Evolutionary conservation across 345 rosid species (phyloP), one percentile per base, ranked within the genome.

Genomic region (rapeseed (Brassica napus)): DNA sequence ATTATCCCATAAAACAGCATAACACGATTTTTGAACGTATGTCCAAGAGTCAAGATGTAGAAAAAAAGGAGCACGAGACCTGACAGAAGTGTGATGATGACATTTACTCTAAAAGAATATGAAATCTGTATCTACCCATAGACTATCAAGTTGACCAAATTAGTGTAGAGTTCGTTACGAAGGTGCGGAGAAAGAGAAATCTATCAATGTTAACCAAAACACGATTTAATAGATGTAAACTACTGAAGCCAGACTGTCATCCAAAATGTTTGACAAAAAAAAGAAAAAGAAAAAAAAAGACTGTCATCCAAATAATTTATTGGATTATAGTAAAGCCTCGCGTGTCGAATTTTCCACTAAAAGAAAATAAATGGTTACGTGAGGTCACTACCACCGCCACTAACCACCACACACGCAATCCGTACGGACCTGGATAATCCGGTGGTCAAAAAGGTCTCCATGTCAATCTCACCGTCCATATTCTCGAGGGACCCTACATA

Each of bases 301-400:
- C 57, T 55, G 64, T 64, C 71, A 14, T 77, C 81, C 74, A 60
- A 58, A 69, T 69, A 58, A 58, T 75, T 39, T 9, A 39, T 39
- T 39, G 14, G 14, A 10, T 55, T 24, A 37, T 58, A 39, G 67
- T 75, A 76, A 76, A 69, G 32, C 68, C 74, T 61, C 74, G 69
- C 69, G 69, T n/a, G 28, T 68, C 54, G 15, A 47, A 14, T 76
- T 60, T 62, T 39, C 16, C 30, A 60, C 35, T 8, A 8, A 39
- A 39, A 39, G 47, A 39, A 39, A 6, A 1, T 10, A 5, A 32
- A 3, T 47, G 10, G 26, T 9, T 10, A 8, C 65, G 31, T 70
- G n/a, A 4, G 59, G 59, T 52, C 75, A 70, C 65, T 69, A 77
- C 75, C 81, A 77, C 81, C 81, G 80, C 64, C 80, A 49, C 70